Base-by-base conservation (phyloP, 441 rosid genomes). In the Jatropha multifida region DNA sequence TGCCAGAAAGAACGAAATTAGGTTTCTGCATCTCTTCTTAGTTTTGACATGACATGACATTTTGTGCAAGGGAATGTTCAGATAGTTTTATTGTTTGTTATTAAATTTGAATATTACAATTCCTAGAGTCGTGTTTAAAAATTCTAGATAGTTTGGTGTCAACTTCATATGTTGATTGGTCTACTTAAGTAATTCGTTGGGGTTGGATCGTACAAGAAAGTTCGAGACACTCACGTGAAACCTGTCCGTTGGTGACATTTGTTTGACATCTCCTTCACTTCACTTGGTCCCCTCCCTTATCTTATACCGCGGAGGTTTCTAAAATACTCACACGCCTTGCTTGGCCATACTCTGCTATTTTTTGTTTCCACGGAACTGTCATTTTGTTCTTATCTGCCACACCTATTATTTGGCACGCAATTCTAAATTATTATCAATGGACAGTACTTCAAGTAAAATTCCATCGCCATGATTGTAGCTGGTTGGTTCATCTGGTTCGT, bases 261-360 rank as follows among this genome's bases (percentile, higher is more conserved):
- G 76, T 7, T 48, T 65, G 55, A 17, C 27, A 74, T 5, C 48
- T 74, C 68, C 18, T 68, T 76, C 75, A 61, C 32, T 68, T 76
- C 77, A 65, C 74, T 77, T 80, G 82, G 85, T 81, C 85, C 82
- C 80, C 59, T 71, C 32, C 67, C 38, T 46, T 73, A 51, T 70
- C 60, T 81, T 67, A 60, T 46, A 20, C 41, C 56, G 65, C 66
- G 42, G 27, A 42, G 7, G 38, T 44, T 42, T 58, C 7, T 71
- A 17, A 17, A 58, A 12, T 23, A 5, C 46, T 17, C 41, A 14
- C 52, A 7, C 5, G 17, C 42, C 20, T 5, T 48, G 38, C 49
- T n/a, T 68, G 27, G 20, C 42, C 58, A 71, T 20, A 20, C 74
- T 40, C 17, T 41, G 5, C 11, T 32, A 5, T 44, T 44, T 5